Evolutionary conservation across 441 rosid genomes (phyloP), one percentile per base, ranked within the genome.

Genomic region (Gossypium laxum): DNA sequence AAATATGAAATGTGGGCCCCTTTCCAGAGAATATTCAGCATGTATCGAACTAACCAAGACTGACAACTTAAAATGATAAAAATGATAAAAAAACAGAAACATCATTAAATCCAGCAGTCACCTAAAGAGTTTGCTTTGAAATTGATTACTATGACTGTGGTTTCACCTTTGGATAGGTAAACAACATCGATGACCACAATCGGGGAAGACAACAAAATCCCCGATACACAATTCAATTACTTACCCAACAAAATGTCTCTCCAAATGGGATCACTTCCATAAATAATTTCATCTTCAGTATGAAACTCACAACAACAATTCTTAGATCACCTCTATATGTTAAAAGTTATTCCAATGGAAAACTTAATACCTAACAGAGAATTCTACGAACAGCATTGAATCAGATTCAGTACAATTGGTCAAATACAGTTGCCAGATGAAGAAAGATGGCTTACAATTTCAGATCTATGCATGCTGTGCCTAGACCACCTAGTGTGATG

Each of bases 401-500:
- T 11, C 2, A 55, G 55, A 66, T 47, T 66, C 38, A 24, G 2
- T 24, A 14, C 26, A 48, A 8, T 26, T 3, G 14, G 58, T 67
- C 48, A 67, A 7, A 48, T 50, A 17, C 14, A 28, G 58, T 8
- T 50, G 70, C 58, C 26, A 50, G 41, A 28, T 3, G 50, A 50
- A 48, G 45, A 48, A 63, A 70, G 50, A 69, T 55, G 61, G 59
- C 97, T 87, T 84, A 94, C 99, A 54, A 92, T 84, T 79, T 91
- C 99, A 48, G 94, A 84, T 50, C 98, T 88, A 67, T 86, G 91
- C 87, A 94, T 83, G 82, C 85, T 86, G 77, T 91, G 98, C 66
- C 93, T 95, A 82, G 97, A 79, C 99, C 99, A 94, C 74, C 85
- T 80, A 71, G 87, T 72, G 65, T 87, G 98, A 78, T 89, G 92